Base-by-base conservation (phyloP, 2,329 filamentous ascomycete species). In the Fusarium continuum region DNA sequence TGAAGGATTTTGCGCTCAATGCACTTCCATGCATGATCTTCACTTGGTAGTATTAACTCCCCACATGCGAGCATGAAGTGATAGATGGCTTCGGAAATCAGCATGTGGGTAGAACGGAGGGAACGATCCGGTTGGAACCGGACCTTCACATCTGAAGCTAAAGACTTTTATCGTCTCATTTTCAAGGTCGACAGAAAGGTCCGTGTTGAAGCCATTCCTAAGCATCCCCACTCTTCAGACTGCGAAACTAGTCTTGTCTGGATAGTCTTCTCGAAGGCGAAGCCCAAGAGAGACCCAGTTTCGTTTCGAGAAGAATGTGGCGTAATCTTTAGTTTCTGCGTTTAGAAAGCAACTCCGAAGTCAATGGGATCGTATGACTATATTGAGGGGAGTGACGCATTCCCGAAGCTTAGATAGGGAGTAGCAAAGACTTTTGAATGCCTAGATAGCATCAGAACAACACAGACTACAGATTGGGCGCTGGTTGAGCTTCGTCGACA, bases 201-300 rank as follows among this genome's bases (percentile, higher is more conserved):
- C 61, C 55, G 50, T 61, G 64, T 64, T 48, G 26, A 55, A 51
- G 32, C 16, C 22, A 50, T 26, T 46, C 26, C 28, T 20, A 43
- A 38, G 23, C 23, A 51, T 53, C 50, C 49, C 55, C 60, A 49
- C 52, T 51, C 26, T 29, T 55, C 46, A 45, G 32, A 31, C 26
- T 32, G 16, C 28, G 16, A 36, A 38, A 25, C 44, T 34, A 41
- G 32, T 43, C 39, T 48, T 38, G 47, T 43, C 41, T 38, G 41
- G 19, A 55, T 29, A 46, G 46, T 54, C 20, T 54, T 62, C 55
- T 62, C 38, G 45, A 57, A 58, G 25, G 43, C 36, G 35, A 32
- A 25, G 55, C 39, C 55, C 52, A 55, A 29, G 47, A 20, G 4
- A 39, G 29, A 32, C 32, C 32, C 40, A 55, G 36, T 55, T 41